These are phyloP conservation scores for Boletus tylopilopsis DNA, from an alignment of 768 basidiomycete species.

Conservation along the genomic window DNA sequence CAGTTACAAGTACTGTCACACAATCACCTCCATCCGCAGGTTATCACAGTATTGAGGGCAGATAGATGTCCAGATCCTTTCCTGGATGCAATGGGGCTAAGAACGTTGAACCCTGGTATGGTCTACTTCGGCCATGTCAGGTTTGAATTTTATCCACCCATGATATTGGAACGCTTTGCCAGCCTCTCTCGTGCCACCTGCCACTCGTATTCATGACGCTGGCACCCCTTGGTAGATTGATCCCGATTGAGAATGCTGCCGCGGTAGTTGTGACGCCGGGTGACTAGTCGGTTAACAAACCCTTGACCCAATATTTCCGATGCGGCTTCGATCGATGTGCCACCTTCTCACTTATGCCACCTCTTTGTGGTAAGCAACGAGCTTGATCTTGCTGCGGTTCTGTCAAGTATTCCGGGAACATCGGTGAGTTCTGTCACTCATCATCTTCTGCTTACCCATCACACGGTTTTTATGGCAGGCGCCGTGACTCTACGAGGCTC, in stretches of 20 bases:
- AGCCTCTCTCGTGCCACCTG: neutral
- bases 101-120: no score
- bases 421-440: constrained; percentile 3
- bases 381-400: neutral
- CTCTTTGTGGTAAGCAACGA: neutral
- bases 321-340: no score
- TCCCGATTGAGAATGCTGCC: neutral
- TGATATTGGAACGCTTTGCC: neutral
- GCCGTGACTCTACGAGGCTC: neutral
- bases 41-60: no score
- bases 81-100: no score
- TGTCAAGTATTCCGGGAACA: neutral
- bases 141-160: no score
- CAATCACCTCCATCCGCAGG: no score
- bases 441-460: neutral
- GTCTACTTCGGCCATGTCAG: no score
- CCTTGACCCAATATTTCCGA: no score
- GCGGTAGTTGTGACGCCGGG: no score
- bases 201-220: neutral
- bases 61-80: no score
- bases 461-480: neutral
- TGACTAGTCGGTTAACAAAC: neutral
- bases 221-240: neutral
- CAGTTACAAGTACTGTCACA: no score
- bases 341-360: no score